Base-by-base conservation (phyloP, 495 filamentous ascomycete genomes). In the Symbiotaphrina buchneri region DNA sequence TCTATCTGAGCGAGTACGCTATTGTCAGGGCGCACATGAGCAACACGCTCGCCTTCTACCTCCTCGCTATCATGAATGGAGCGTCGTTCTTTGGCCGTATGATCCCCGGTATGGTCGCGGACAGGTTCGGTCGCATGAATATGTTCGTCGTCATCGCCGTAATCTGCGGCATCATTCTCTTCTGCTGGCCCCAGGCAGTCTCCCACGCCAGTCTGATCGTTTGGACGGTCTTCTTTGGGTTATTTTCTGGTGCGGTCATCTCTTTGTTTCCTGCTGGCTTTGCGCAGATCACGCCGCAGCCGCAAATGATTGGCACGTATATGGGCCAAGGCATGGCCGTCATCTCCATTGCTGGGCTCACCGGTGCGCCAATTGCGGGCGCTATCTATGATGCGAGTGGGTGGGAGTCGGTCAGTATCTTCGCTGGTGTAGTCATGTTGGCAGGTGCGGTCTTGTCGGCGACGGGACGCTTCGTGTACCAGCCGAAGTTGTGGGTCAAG, bases 341-440 rank as follows among this genome's bases (percentile, higher is more conserved):
- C 0, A 11, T 34, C 10, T 33, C 38, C 4, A 26, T 53, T n/a
- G 37, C 39, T 15, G 37, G 33, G 6, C 28, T 53, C 11, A 47
- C 42, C 6, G 48, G 48, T 0, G 43, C 43, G 4, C 50, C 45
- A 1, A 45, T 49, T 5, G 43, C 33, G 14, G 50, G 52, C 2
- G 48, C 39, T 0, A 31, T 46, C 23, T 49, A 44, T 28, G 3
- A 33, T 4, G 33, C 36, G 7, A n/a, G n/a, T n/a, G n/a, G n/a
- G n/a, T n/a, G n/a, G n/a, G n/a, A n/a, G n/a, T n/a, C n/a, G n/a
- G 42, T 39, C 10, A 38, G 39, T 18, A 34, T 40, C 1, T 47
- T 49, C 28, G 32, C 29, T 4, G 39, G 46, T 0, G 39, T 41
- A 17, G 23, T 15, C 6, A 36, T 34, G 13, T 11, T 47, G 10